Evolutionary conservation across 2,329 filamentous ascomycete species (phyloP).

Genomic region (Nothophoma quercina): DNA sequence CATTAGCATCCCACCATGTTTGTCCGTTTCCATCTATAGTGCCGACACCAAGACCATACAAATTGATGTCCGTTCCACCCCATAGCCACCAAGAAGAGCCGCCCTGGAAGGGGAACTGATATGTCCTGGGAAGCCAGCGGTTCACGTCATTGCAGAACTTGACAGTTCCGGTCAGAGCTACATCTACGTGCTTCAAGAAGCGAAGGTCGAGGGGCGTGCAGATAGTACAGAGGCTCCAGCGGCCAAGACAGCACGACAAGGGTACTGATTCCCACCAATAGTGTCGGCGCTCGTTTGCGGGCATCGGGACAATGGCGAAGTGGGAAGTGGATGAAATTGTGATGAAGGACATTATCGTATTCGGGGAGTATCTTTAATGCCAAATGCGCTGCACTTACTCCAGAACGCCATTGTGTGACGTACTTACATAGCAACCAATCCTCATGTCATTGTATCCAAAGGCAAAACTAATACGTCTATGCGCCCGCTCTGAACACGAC

Average conservation of each 20-base stretch:
- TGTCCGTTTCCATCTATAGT: too few relatives aligned
- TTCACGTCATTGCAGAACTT: constrained; percentile 71
- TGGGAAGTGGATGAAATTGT: background rate
- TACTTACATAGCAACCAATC: background rate
- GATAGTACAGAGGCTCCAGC: constrained; percentile 52
- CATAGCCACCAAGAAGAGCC: too few relatives aligned
- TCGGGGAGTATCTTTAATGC: constrained; percentile 8
- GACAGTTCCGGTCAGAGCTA: constrained; percentile 67
- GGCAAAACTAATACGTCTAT: background rate
- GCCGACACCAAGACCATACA: too few relatives aligned
- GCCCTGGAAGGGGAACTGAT: constrained; percentile 69
- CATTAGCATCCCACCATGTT: too few relatives aligned
- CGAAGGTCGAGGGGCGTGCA: constrained; percentile 71
- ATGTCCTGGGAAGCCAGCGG: constrained; percentile 71
- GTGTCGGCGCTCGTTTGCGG: background rate
- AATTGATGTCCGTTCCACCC: too few relatives aligned
- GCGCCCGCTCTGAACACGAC: constrained; percentile 34
- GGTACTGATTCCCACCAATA: background rate
- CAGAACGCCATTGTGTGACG: constrained; percentile 2
- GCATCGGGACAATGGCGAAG: background rate
- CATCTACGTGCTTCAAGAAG: constrained; percentile 68
- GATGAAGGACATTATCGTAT: background rate
- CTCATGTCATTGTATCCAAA: background rate
- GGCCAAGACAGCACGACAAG: background rate
- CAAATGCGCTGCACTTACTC: constrained; percentile 3